Percentiles rank a stretch among this genome's conserved stretches.
These are phyloP conservation scores for Geotrichum reessii DNA, from an alignment of 1,139 yeast species.

Conservation along the genomic window DNA sequence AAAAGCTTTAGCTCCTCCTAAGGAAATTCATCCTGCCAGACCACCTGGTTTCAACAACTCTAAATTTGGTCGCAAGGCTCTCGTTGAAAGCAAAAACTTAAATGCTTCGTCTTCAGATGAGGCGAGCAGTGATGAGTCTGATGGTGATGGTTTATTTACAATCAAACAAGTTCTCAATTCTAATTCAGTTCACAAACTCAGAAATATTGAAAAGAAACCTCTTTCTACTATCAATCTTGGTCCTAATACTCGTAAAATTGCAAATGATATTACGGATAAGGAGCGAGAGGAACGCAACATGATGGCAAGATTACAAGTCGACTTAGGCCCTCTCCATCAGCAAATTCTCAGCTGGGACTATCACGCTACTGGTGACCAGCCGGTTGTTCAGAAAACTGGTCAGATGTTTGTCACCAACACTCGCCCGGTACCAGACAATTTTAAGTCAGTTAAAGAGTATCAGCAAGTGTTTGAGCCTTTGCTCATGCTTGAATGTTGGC, in stretches of 20 bases:
- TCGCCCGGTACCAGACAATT: slow-evolving; percentile 43
- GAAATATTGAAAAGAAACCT: slow-evolving; percentile 21
- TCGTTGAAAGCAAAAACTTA: neutral
- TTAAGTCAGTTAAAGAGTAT: slow-evolving; percentile 58
- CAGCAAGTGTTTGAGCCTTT: slow-evolving; percentile 68
- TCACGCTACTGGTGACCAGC: slow-evolving; percentile 51
- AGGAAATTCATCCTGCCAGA: slow-evolving; percentile 56
- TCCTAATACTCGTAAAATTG: slow-evolving; percentile 7
- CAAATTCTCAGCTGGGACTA: slow-evolving; percentile 75
- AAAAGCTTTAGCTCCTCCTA: slow-evolving; percentile 25
- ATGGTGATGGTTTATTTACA: slow-evolving; percentile 28
- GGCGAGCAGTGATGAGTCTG: slow-evolving; percentile 30
- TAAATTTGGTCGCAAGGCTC: slow-evolving; percentile 22
- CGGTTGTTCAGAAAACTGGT: slow-evolving; percentile 47
- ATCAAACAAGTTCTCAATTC: slow-evolving; percentile 17
- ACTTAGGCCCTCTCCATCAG: slow-evolving; percentile 66
- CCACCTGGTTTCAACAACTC: slow-evolving; percentile 71
- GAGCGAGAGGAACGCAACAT: slow-evolving; percentile 69
- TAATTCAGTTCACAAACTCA: slow-evolving; percentile 11
- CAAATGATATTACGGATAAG: slow-evolving; percentile 28
- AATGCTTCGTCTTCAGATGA: slow-evolving; percentile 22
- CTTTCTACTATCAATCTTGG: slow-evolving; percentile 8
- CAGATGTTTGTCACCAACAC: slow-evolving; percentile 55
- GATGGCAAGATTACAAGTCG: slow-evolving; percentile 75
- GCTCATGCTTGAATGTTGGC: slow-evolving; percentile 89